Evolutionary conservation across 331 rosid genomes (phyloP).

Genomic region (Rosa hybrid): DNA sequence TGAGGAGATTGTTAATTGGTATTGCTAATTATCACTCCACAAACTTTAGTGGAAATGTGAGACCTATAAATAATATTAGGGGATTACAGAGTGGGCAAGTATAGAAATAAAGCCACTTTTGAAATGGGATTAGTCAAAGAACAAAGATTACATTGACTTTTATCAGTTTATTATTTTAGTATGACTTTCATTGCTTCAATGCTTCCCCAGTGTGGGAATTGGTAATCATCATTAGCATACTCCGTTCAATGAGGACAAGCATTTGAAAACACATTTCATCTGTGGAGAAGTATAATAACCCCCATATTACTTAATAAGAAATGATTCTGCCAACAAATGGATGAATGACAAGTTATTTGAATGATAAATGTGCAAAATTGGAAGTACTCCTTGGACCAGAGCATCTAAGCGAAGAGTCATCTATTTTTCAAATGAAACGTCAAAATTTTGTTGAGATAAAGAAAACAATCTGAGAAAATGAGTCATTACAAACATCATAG

Average conservation of each 20-base stretch:
- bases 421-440: no score
- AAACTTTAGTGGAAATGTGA: conserved; percentile 11
- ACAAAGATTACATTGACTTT: neutral
- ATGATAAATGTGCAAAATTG: no score
- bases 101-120: neutral
- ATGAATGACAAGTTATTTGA: no score
- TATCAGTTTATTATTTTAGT: neutral
- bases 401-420: no score
- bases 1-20: neutral
- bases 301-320: no score
- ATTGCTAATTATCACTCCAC: neutral
- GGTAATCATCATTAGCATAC: conserved; percentile 2
- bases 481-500: no score
- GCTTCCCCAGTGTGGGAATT: conserved; percentile 10
- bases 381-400: no score
- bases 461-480: no score
- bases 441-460: no score
- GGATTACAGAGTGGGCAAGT: neutral
- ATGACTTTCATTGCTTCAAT: no score
- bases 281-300: no score
- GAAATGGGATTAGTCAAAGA: conserved; percentile 33
- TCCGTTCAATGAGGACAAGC: neutral
- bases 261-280: neutral
- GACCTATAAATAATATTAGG: neutral
- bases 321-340: no score